phyloP scores from a whole-genome alignment of 2,329 filamentous ascomycete genomes.

The Cryphonectria nitschkei region DNA sequence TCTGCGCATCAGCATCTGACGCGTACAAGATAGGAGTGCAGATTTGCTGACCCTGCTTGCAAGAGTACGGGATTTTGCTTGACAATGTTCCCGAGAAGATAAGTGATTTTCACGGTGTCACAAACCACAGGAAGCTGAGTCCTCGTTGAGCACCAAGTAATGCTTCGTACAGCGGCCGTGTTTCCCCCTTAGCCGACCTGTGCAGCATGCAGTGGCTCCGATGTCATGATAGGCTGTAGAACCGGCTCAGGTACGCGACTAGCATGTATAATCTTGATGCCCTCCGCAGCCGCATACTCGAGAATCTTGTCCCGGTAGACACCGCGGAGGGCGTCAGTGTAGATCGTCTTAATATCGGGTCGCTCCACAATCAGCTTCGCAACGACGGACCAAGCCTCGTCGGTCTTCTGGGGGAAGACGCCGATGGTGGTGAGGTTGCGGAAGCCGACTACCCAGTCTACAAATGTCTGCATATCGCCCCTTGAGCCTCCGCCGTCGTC shows the following conservation, averaged over 20 bases:
- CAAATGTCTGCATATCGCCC: not conserved
- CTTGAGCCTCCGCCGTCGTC: not conserved
- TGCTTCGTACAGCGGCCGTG: not conserved
- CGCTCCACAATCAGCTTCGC: slow-evolving; percentile 1
- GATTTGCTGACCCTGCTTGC: too few relatives aligned
- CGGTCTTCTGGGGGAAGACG: slow-evolving; percentile 2
- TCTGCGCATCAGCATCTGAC: too few relatives aligned
- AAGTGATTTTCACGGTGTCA: not conserved
- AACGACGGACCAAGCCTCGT: not conserved
- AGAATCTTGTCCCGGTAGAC: slow-evolving; percentile 8
- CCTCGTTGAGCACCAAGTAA: not conserved
- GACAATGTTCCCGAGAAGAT: too few relatives aligned
- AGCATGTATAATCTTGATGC: slow-evolving; percentile 18
- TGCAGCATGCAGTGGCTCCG: not conserved
- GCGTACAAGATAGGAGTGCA: too few relatives aligned
- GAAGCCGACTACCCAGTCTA: slow-evolving; percentile 18
- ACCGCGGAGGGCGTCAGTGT: slow-evolving; percentile 21
- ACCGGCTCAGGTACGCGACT: slow-evolving; percentile 19
- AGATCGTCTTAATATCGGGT: slow-evolving; percentile 23
- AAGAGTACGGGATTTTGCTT: too few relatives aligned
- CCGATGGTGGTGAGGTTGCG: slow-evolving; percentile 23
- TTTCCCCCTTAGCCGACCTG: not conserved
- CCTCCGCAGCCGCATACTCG: not conserved
- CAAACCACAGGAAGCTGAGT: not conserved
- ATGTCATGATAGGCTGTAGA: slow-evolving; percentile 7